These are phyloP conservation scores for Verticillium albo-atrum DNA, from an alignment of 2,329 filamentous ascomycete species.

Conservation along the genomic window DNA sequence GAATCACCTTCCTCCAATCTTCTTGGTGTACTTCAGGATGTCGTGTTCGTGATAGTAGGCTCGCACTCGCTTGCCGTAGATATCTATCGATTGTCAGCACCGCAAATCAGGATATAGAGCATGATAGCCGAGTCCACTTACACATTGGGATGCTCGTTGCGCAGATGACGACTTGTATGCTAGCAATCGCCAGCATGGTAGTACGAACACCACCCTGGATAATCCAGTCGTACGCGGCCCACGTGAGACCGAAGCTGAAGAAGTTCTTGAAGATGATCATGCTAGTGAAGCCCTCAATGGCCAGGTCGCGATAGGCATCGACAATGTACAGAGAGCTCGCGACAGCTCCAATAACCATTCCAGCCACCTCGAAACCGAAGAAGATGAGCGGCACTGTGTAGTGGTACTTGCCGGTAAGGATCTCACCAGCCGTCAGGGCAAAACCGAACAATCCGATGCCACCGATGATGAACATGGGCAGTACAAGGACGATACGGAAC, in stretches of 20 bases:
- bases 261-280: constrained; percentile 93
- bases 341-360: constrained; percentile 90
- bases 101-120: background rate
- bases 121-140: constrained; percentile 44
- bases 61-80: constrained; percentile 74
- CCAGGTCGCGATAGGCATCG: constrained; percentile 86
- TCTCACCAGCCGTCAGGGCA: constrained; percentile 64
- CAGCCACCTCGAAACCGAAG: constrained; percentile 77
- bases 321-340: constrained; percentile 84
- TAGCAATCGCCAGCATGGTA: constrained; percentile 66
- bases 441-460: constrained; percentile 81
- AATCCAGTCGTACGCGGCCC: constrained; percentile 81
- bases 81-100: constrained; percentile 42
- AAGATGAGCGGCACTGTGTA: constrained; percentile 77
- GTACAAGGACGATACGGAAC: constrained; percentile 77
- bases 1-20: background rate
- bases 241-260: constrained; percentile 83
- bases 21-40: constrained; percentile 42
- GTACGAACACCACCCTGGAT: constrained; percentile 55
- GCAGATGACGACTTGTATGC: constrained; percentile 75
- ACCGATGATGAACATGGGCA: constrained; percentile 76
- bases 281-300: constrained; percentile 85
- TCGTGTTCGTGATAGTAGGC: constrained; percentile 74
- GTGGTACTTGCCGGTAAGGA: constrained; percentile 50
- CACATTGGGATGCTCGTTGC: constrained; percentile 70